These are phyloP conservation scores for Volutella citrinella DNA, from an alignment of 2,329 filamentous ascomycete species.

Conservation along the genomic window DNA sequence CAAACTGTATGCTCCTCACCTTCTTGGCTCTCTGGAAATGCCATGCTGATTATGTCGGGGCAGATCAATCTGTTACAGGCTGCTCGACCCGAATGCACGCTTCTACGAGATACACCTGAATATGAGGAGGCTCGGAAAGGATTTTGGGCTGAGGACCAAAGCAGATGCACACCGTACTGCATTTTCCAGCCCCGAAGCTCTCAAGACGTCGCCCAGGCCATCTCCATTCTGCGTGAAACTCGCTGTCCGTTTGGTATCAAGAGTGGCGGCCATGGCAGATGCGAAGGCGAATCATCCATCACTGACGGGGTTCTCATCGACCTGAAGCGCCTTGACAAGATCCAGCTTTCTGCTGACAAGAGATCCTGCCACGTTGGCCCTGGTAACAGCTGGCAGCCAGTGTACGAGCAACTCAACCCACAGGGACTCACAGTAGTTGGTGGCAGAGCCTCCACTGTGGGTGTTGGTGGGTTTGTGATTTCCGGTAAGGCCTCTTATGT, in stretches of 20 bases:
- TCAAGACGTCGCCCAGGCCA: background rate
- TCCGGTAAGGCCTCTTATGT: background rate
- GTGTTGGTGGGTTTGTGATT: conserved; percentile 31
- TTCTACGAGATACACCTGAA: too few relatives aligned
- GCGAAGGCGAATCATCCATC: conserved; percentile 33
- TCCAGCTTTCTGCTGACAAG: background rate
- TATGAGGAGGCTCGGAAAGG: too few relatives aligned
- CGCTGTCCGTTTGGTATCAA: conserved; percentile 14
- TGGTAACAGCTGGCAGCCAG: conserved; percentile 33
- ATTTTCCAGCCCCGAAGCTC: conserved; percentile 1
- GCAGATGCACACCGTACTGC: too few relatives aligned
- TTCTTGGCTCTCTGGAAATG: too few relatives aligned
- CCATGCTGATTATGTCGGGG: too few relatives aligned
- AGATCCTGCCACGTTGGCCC: conserved; percentile 15
- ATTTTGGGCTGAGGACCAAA: too few relatives aligned
- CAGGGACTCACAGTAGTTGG: conserved; percentile 30
- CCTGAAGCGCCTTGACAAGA: conserved; percentile 11
- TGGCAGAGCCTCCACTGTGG: conserved; percentile 32
- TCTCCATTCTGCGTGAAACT: conserved; percentile 1
- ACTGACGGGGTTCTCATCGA: conserved; percentile 28
- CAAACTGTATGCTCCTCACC: too few relatives aligned
- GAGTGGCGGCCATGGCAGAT: conserved; percentile 39
- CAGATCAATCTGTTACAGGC: too few relatives aligned
- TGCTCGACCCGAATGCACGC: too few relatives aligned
- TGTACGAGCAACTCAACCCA: conserved; percentile 31